Evolutionary conservation across 1,284 basidiomycete genomes (phyloP), one percentile per base, ranked within the genome.

Genomic region (Anthracocystis setariae): DNA sequence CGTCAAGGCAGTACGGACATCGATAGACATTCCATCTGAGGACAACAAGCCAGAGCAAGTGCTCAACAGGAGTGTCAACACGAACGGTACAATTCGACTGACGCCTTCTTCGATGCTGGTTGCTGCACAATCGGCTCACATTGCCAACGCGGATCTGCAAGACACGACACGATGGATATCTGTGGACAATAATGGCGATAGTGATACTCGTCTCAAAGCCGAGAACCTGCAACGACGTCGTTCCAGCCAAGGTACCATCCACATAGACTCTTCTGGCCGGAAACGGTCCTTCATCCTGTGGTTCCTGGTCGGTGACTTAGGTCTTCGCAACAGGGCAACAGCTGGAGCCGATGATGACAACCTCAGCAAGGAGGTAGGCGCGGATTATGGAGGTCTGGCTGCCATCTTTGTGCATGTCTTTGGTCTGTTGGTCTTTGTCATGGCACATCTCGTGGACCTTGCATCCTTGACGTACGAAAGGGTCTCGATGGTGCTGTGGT

Each of bases 371-470:
- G 15, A 24, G 3, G 12, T 17, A 18, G 20, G 25, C 2, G 52
- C 46, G 1, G 65, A 73, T 18, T 47, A 73, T n/a, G 70, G 70
- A 20, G 64, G 54, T 2, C 12, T 74, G 3, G 57, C 52, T 8
- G 55, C 47, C 8, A 20, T 74, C 3, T 24, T 67, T 5, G 23
- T 46, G 13, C 68, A 75, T 32, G 32, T 43, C 12, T 56, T 73
- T 18, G 76, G 69, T 8, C 73, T 81, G 55, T n/a, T 72, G 17
- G 57, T 79, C n/a, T 82, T 80, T 46, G 35, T 76, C n/a, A 39
- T 74, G 5, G 78, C 80, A 2, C 80, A 82, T 58, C 17, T 76
- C 1, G 52, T 82, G 15, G 80, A 80, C 37, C 61, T 81, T 9
- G 55, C 45, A 4, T 73, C 66, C 33, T 59, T 69, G 32, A 44